Evolutionary conservation across 2,329 filamentous ascomycete species (phyloP).

Genomic region (Aspergillus hortae): DNA sequence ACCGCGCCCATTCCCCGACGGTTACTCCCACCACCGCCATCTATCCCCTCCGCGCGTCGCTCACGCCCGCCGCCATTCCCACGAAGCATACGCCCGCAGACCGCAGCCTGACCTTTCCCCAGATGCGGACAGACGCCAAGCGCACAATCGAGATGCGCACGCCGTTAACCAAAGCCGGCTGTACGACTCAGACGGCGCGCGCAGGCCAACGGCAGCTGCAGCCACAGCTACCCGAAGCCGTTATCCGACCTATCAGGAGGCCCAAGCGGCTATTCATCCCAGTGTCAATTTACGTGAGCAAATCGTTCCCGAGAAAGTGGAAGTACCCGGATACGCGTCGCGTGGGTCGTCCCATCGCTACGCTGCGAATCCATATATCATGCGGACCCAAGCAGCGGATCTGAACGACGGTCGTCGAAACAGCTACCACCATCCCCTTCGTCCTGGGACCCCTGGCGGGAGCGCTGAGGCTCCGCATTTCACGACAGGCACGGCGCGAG

Average conservation of each 20-base stretch:
- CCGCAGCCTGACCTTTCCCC: constrained; percentile 28
- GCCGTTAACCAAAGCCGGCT: constrained; percentile 6
- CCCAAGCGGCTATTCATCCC: too few relatives aligned
- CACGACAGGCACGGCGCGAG: neutral
- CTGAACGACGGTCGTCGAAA: neutral
- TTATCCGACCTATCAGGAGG: too few relatives aligned
- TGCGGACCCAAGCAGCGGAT: neutral
- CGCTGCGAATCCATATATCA: neutral
- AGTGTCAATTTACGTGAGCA: too few relatives aligned
- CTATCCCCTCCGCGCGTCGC: constrained; percentile 24
- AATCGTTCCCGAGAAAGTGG: too few relatives aligned
- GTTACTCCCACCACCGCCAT: constrained; percentile 12
- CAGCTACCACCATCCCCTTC: neutral
- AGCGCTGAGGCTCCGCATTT: too few relatives aligned
- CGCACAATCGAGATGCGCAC: constrained; percentile 10
- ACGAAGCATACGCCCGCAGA: constrained; percentile 32
- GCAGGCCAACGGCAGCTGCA: neutral
- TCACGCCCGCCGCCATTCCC: constrained; percentile 32
- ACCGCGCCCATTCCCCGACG: constrained; percentile 13
- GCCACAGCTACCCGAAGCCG: too few relatives aligned
- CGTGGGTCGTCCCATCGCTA: neutral
- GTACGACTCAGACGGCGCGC: constrained; percentile 19
- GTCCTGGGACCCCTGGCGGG: too few relatives aligned
- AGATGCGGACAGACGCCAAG: constrained; percentile 10
- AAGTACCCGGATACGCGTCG: too few relatives aligned